Evolutionary conservation across 345 rosid species (phyloP), one percentile per base, ranked within the genome.

Genomic region (Boechera retrofracta): DNA sequence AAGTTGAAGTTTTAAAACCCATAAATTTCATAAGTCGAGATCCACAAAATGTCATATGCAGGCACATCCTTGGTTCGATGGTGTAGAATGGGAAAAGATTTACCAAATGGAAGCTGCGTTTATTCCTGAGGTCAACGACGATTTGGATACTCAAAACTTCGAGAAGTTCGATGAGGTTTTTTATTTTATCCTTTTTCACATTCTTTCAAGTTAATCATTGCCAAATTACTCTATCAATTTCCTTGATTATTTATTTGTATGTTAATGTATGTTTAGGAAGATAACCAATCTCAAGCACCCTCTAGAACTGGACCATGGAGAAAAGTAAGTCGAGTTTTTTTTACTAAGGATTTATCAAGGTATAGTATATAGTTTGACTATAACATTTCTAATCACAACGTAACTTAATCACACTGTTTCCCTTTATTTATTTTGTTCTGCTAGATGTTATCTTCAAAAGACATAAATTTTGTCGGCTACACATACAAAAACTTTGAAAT

Each of bases 91-190:
- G 98, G 90, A 92, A 64, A 86, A 71, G 51, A 84, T 94, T 81
- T 90, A 87, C 77, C 90, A 84, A 70, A 84, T 87, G 85, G 98
- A 94, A 69, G 97, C 98, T 80, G 97, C 97, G 72, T 90, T 87
- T 81, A 82, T 87, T 56, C 98, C 98, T 11, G 97, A 85, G 67
- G 98, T 94, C 76, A 90, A 86, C 32, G 90, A 90, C 80, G 97
- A 94, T 73, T 83, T 94, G 74, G 97, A 94, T 85, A 92, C 97
- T 59, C 97, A 94, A 86, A 94, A 94, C 78, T 92, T 94, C 84
- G 97, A 90, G 77, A 94, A 89, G 74, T 89, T 94, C 74, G 97
- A 94, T 6, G 97, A 92, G 95, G 98, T 53, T 70, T 73, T 1
- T 0, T 47, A 7, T 18, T 21, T 21, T 21, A 21, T 21, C 24